Conservation (phyloP, 495 filamentous ascomycete species). For the Penicillium lagena region DNA sequence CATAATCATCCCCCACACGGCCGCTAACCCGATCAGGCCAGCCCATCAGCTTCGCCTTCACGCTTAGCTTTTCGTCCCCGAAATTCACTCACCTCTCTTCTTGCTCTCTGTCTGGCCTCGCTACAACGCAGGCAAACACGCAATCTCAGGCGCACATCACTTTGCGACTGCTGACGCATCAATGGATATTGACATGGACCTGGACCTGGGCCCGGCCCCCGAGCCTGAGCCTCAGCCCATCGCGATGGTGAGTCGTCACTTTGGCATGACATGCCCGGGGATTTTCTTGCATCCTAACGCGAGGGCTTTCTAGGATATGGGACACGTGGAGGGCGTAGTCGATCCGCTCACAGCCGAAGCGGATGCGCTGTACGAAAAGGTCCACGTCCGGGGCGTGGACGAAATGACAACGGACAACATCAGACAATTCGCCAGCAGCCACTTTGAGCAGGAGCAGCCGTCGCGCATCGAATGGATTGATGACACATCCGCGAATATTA, state of each 20-base stretch:
- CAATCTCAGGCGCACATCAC: constrained; percentile 6
- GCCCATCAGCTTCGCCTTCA: neutral
- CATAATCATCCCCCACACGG: no score
- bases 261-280: neutral
- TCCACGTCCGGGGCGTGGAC: constrained; percentile 79
- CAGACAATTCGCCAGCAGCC: constrained; percentile 58
- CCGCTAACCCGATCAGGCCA: no score
- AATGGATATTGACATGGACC: constrained; percentile 78
- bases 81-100: neutral
- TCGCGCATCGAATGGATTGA: constrained; percentile 87
- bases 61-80: neutral
- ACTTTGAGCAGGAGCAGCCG: constrained; percentile 50
- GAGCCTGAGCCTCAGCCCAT: constrained; percentile 34
- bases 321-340: constrained; percentile 11
- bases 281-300: neutral
- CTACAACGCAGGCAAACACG: constrained; percentile 12
- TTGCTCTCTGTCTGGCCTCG: neutral
- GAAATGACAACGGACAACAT: constrained; percentile 73
- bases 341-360: constrained; percentile 21
- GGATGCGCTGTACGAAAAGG: constrained; percentile 49
- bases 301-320: constrained; percentile 15
- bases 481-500: constrained; percentile 80
- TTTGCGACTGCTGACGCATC: constrained; percentile 21
- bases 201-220: constrained; percentile 52
- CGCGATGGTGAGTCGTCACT: constrained; percentile 23